Evolutionary conservation across 192 early-diverging fungal genomes (phyloP), one percentile per base, ranked within the genome.

Genomic region (Coemansia sp.): DNA sequence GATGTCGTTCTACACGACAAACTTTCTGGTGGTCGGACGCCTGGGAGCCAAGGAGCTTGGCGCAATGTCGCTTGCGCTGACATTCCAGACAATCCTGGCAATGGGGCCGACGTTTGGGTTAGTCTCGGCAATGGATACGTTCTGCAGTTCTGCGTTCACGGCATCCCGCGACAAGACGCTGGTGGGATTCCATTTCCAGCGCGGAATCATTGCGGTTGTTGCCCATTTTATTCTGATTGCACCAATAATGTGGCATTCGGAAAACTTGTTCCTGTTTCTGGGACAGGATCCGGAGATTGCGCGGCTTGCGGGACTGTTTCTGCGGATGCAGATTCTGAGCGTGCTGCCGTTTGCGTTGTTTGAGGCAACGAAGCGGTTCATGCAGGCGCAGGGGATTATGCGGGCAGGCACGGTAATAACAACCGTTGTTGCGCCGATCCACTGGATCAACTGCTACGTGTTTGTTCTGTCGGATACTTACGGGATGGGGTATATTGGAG

Each of bases 301-400:
- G 21, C 51, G 26, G 8, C 51, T 43, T n/a, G 36, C 61, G 42
- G 92, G 87, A 5, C 40, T 84, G 42, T 96, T 89, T 74, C 63
- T 92, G 36, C 67, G 83, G 7, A 88, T 84, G 42, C 78, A 90
- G 15, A 69, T 95, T 22, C 78, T 89, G 8, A 90, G 92, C 10
- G 83, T 90, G 32, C 87, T 90, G 32, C 89, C 93, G 4, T 87
- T 77, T 72, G 77, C 95, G 47, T 74, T 90, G 18, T 90, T 89
- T 84, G 94, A 96, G 66, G 89, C 88, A 64, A 73, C 90, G 39
- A 92, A 92, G 60, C 86, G 92, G 54, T 96, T 84, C 67, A 74
- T 96, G 40, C 91, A 96, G 69, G 86, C 89, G 0, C 96, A 98
- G 82, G 93, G 89, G 8, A 77, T 77, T 66, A 95, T 98, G 95